Percentiles rank a stretch among this genome's conserved stretches.
These are phyloP conservation scores for Ascochyta pisi DNA, from an alignment of 2,329 filamentous ascomycete genomes.

Conservation along the genomic window DNA sequence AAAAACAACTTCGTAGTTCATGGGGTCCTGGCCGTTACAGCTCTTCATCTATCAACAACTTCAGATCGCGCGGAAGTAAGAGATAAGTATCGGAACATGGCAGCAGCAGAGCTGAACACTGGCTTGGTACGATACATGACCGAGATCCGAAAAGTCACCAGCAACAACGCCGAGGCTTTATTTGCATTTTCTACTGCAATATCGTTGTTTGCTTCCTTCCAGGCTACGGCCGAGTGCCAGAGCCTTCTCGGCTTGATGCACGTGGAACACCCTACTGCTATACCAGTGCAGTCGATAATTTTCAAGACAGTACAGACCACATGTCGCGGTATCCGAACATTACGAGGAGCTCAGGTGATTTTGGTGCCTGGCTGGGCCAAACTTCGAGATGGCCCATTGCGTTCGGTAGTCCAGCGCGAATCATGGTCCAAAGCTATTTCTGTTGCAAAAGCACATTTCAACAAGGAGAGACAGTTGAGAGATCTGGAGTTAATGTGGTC, in stretches of 20 bases:
- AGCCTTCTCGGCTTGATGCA: constrained; percentile 12
- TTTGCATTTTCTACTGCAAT: constrained; percentile 34
- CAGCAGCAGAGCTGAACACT: constrained; percentile 33
- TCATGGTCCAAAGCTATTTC: constrained; percentile 33
- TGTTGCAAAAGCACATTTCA: constrained; percentile 19
- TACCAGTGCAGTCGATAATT: background rate
- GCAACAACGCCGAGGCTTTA: constrained; percentile 51
- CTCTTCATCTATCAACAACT: constrained; percentile 53
- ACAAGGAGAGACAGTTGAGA: constrained; percentile 25
- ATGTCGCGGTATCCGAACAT: constrained; percentile 21
- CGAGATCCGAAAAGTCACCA: constrained; percentile 40
- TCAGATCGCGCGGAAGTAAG: constrained; percentile 13
- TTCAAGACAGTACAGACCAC: constrained; percentile 6
- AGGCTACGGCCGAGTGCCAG: constrained; percentile 24
- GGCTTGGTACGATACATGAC: constrained; percentile 32
- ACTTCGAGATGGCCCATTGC: constrained; percentile 25
- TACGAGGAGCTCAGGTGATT: constrained; percentile 36
- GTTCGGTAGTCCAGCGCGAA: constrained; percentile 28
- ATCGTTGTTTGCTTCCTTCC: constrained; percentile 24
- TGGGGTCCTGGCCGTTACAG: constrained; percentile 52
- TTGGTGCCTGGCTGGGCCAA: constrained; percentile 33
- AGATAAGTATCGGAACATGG: constrained; percentile 26
- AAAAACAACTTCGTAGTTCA: constrained; percentile 52
- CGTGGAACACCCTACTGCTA: background rate
- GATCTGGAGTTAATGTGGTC: constrained; percentile 34